A percentile compares a stretch with the other conserved stretches of the same genome.
Evolutionary conservation across 257 asterid genomes (phyloP).

Genomic region (Solanum virginianum): DNA sequence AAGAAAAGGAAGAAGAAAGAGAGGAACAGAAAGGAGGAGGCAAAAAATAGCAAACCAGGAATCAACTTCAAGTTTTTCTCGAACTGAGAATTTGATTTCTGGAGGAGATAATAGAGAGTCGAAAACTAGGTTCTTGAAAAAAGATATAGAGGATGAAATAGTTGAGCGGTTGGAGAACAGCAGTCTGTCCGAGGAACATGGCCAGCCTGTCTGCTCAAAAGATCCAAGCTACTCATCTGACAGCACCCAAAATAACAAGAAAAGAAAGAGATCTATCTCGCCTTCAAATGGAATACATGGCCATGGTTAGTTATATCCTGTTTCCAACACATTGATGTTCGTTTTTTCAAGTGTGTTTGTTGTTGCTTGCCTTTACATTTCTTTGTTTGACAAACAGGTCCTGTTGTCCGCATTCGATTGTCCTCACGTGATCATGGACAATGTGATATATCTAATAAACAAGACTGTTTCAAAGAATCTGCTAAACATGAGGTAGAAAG

Average conservation of each 20-base stretch:
- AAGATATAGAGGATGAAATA: conserved; percentile 13
- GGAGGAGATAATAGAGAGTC: neutral
- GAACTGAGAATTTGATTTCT: neutral
- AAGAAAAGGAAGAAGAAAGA: conserved; percentile 27
- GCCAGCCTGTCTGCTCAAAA: conserved; percentile 15
- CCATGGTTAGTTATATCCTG: conserved; percentile 19
- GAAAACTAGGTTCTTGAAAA: conserved; percentile 1
- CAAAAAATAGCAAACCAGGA: conserved; percentile 14
- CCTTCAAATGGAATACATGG: conserved; percentile 13
- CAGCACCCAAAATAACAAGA: conserved; percentile 56
- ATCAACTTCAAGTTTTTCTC: neutral
- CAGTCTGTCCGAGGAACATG: conserved; percentile 53
- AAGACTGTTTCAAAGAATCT: neutral
- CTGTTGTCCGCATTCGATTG: neutral
- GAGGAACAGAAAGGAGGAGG: conserved; percentile 5
- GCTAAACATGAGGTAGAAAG: neutral
- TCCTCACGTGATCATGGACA: neutral
- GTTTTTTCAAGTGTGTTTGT: neutral
- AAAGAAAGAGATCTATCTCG: conserved; percentile 32
- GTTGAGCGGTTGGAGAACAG: conserved; percentile 52
- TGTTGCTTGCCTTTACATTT: neutral
- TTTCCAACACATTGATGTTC: neutral
- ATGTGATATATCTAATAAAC: neutral
- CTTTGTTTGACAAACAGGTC: neutral
- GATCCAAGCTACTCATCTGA: conserved; percentile 50